Base-by-base conservation (phyloP, 140 eudicot genomes). In the Artemisia princeps region DNA sequence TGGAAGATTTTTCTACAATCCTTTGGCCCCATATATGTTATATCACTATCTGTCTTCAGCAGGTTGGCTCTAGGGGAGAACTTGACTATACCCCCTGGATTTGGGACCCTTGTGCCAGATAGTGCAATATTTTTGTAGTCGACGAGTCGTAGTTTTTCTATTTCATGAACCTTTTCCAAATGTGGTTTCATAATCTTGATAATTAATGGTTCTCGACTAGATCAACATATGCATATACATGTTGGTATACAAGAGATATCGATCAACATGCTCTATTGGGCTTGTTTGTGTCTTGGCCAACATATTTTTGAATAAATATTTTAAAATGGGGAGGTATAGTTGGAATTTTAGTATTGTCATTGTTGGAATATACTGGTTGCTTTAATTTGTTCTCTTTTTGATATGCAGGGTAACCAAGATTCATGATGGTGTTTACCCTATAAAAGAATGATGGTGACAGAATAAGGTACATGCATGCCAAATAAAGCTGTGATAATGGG, bases 11-110 rank as follows among this genome's bases (percentile, higher is more conserved):
- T 62, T 68, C 23, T 30, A 60, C 28, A 70, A 65, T 45, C 51
- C 62, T 55, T 62, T 68, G 76, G 70, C 14, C 72, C 51, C 46
- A n/a, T 42, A 37, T 37, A 68, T 83, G 42, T 70, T 48, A 46
- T 64, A 52, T 71, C 52, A 57, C 67, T 51, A 70, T 55, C 74
- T 74, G 66, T 67, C 70, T 42, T 67, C 65, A 53, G 73, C 72
- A 56, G 37, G 53, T 55, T 64, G 66, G 70, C n/a, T 37, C 54
- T 67, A 12, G 8, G 45, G 54, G 75, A 51, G 59, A 70, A 66
- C 55, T 71, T 73, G 79, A 50, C 65, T 50, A 16, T 26, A 16
- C 65, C 2, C 73, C 77, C 67, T 67, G 23, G 44, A 26, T 67
- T 51, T 26, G 45, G 58, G 28, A 65, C 56, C 69, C 68, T 26